These are phyloP conservation scores for Symmetrospora coprosmae DNA, from an alignment of 768 basidiomycete species.

Conservation along the genomic window DNA sequence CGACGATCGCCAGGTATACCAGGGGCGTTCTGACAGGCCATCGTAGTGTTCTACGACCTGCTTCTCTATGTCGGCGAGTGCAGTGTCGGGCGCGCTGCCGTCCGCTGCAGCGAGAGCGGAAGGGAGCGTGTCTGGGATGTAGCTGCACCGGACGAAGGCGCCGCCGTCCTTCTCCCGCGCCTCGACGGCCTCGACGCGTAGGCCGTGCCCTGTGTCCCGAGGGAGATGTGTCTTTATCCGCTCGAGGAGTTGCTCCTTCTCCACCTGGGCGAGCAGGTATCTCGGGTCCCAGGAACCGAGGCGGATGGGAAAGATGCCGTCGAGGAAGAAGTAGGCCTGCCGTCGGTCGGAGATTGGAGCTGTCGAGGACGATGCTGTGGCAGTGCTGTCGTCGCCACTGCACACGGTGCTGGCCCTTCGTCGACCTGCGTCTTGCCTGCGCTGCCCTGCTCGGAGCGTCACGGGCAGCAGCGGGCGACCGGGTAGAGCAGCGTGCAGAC, in stretches of 20 bases:
- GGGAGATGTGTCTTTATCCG: conserved; percentile 45
- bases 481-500: too few relatives aligned
- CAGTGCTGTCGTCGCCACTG: too few relatives aligned
- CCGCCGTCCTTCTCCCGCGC: conserved; percentile 62
- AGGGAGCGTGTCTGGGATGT: conserved; percentile 36
- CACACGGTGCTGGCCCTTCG: too few relatives aligned
- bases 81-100: background rate
- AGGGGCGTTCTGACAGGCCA: background rate
- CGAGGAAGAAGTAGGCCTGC: conserved; percentile 60
- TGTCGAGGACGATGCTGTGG: too few relatives aligned
- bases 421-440: too few relatives aligned
- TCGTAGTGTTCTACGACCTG: background rate
- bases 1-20: background rate
- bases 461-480: too few relatives aligned
- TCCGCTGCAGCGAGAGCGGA: background rate
- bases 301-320: conserved; percentile 63
- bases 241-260: conserved; percentile 48
- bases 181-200: conserved; percentile 51
- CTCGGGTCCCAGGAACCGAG: conserved; percentile 60
- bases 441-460: too few relatives aligned
- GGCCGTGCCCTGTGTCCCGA: conserved; percentile 40
- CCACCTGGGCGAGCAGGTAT: conserved; percentile 50
- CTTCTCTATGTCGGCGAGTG: background rate
- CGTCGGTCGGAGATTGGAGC: too few relatives aligned
- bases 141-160: conserved; percentile 63